These are phyloP conservation scores for Penicillium nucicola DNA, from an alignment of 495 filamentous ascomycete species.

Conservation along the genomic window DNA sequence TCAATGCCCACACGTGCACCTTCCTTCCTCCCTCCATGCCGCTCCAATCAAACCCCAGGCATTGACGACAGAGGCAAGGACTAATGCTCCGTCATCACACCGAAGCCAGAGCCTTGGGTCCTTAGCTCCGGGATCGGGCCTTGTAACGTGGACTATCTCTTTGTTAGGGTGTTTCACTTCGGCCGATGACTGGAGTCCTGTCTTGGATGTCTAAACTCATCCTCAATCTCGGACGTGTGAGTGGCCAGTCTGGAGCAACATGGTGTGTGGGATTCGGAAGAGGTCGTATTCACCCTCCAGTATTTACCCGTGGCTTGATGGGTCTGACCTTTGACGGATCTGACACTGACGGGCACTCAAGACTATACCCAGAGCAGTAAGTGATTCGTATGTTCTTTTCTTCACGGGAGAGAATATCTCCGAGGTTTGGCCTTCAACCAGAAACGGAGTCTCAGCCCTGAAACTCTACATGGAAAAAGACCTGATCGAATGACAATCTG, in stretches of 20 bases:
- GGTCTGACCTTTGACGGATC: not conserved
- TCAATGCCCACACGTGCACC: not conserved
- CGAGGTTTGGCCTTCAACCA: not conserved
- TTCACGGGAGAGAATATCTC: conserved; percentile 1
- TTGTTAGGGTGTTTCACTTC: not conserved
- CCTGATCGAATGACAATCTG: not conserved
- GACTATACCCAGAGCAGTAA: conserved; percentile 1
- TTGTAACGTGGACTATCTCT: conserved; percentile 2
- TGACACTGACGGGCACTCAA: not conserved
- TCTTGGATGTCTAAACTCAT: not conserved
- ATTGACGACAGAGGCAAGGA: conserved; percentile 9
- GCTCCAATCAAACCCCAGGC: conserved; percentile 13
- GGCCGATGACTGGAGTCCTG: not conserved
- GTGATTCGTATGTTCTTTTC: not conserved
- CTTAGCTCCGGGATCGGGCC: conserved; percentile 11
- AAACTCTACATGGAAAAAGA: not conserved
- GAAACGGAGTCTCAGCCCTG: too few relatives aligned
- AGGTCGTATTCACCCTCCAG: too few relatives aligned
- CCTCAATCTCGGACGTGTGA: too few relatives aligned
- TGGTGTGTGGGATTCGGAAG: too few relatives aligned
- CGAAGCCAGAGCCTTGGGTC: conserved; percentile 15
- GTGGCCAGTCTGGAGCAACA: too few relatives aligned
- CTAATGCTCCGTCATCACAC: conserved; percentile 24
- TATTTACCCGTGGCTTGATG: not conserved
- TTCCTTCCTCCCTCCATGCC: not conserved